Evolutionary conservation across 2,329 filamentous ascomycete genomes (phyloP), one percentile per base, ranked within the genome.

Genomic region (Botrytis aclada): DNA sequence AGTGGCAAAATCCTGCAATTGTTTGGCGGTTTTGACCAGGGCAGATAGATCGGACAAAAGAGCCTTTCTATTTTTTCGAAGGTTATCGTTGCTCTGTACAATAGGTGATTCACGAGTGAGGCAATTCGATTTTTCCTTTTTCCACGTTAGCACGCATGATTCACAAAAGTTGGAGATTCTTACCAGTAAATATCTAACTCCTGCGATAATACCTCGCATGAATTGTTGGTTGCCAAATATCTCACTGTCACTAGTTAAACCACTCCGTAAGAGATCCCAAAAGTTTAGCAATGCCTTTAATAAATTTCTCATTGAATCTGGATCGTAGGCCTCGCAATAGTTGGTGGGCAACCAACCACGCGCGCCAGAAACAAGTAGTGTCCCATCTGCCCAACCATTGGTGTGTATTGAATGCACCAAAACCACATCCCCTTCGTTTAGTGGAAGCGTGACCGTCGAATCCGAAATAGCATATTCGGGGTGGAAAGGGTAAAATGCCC

Each of bases 311-410:
- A 98, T 95, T 76, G 94, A 90, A 34, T 94, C 89, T 63, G 95
- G 94, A 77, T 98, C 93, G 81, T 98, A 99, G 16, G 93, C 88
- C 81, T 98, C 95, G 84, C 96, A 99, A 82, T 98, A 99, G 82
- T 99, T 99, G 14, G 96, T 99, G 4, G 96, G 96, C 74, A 99
- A 85, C 96, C 96, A 99, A 75, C 96, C 96, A 77, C 96, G 88
- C 69, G 92, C 92, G 39, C 95, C 95, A 4, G 94, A 93, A 37
- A 92, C 88, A 74, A 99, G 84, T 58, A 98, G 85, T 0, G 96
- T 99, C 69, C 96, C 96, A 82, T 99, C 96, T 45, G 96, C 96
- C 96, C 96, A 99, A 77, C 96, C 96, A 84, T 98, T 99, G 74
- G 94, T 96, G 82, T 99, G 96, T 77, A 98, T 93, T 6, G 96